phyloP scores from a whole-genome alignment of 2,329 filamentous ascomycete species.

The Epichloe coenophiala region DNA sequence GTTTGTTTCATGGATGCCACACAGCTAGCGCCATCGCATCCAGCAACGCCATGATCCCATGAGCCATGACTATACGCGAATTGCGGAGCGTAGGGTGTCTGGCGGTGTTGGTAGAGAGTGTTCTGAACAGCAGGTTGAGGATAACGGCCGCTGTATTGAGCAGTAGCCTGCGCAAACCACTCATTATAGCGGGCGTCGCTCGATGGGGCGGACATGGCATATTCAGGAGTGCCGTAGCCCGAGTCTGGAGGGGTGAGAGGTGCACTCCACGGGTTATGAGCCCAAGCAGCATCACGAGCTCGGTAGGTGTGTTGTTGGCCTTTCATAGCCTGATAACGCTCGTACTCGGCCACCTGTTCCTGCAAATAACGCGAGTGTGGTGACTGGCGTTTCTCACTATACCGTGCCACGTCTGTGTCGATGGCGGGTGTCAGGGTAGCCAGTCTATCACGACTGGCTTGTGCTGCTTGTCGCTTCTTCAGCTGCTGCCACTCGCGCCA shows the following conservation, averaged over 20 bases:
- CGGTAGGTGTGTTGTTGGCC: constrained; percentile 26
- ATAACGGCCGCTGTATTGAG: constrained; percentile 31
- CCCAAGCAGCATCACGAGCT: constrained; percentile 31
- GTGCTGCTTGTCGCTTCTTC: constrained; percentile 39
- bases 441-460: constrained; percentile 36
- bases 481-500: constrained; percentile 43
- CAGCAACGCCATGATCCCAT: constrained; percentile 38
- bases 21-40: constrained; percentile 37
- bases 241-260: constrained; percentile 47
- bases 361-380: constrained; percentile 34
- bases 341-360: constrained; percentile 42
- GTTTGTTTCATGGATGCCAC: constrained; percentile 30
- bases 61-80: constrained; percentile 32
- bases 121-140: constrained; percentile 28
- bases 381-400: constrained; percentile 24
- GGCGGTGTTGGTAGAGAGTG: constrained; percentile 27
- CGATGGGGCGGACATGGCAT: constrained; percentile 39
- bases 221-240: constrained; percentile 48
- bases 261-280: constrained; percentile 31
- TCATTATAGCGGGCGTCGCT: constrained; percentile 43
- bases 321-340: constrained; percentile 33
- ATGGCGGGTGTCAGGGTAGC: constrained; percentile 34
- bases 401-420: constrained; percentile 28
- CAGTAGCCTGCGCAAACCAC: constrained; percentile 36
- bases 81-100: constrained; percentile 26